A percentile compares a stretch with the other conserved stretches of the same genome.
Conservation (phyloP, 2,329 filamentous ascomycete genomes). For the Penicillium olsonii region DNA sequence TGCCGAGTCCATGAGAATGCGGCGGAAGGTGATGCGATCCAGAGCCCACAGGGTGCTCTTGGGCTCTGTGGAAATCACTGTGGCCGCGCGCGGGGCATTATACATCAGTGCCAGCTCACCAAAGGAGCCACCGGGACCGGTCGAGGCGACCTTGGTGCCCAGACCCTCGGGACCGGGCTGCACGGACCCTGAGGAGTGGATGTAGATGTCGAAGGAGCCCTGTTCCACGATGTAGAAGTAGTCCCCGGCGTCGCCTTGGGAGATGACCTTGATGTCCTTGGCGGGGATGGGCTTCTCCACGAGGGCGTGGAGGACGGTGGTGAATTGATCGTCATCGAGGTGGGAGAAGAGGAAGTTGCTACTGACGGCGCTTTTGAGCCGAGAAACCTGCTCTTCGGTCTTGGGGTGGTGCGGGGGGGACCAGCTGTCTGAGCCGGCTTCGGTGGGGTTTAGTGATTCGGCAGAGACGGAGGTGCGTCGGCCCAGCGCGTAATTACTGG, state of each 20-base stretch:
- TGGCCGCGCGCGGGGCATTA: slow-evolving; percentile 93
- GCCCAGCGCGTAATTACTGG: slow-evolving; percentile 89
- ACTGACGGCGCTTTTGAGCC: slow-evolving; percentile 78
- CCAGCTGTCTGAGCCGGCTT: slow-evolving; percentile 85
- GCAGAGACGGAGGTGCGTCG: slow-evolving; percentile 95
- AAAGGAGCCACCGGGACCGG: slow-evolving; percentile 88
- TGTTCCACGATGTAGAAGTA: slow-evolving; percentile 97
- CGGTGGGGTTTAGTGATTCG: slow-evolving; percentile 88
- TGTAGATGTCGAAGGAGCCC: slow-evolving; percentile 86
- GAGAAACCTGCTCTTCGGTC: slow-evolving; percentile 73
- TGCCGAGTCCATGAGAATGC: slow-evolving; percentile 96
- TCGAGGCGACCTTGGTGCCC: slow-evolving; percentile 77
- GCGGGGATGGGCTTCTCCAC: slow-evolving; percentile 94
- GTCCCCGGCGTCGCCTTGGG: slow-evolving; percentile 92
- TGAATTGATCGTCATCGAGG: slow-evolving; percentile 88
- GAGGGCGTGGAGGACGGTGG: slow-evolving; percentile 83
- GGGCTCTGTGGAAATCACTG: slow-evolving; percentile 79
- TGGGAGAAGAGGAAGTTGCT: slow-evolving; percentile 94
- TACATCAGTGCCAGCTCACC: slow-evolving; percentile 98
- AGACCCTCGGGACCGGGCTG: slow-evolving; percentile 80
- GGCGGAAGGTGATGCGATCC: slow-evolving; percentile 93
- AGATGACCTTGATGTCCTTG: slow-evolving; percentile 87
- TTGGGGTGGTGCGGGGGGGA: slow-evolving; percentile 83
- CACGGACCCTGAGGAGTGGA: slow-evolving; percentile 74
- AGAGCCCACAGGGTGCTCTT: slow-evolving; percentile 87